Evolutionary conservation across 805 yeast genomes (phyloP), one percentile per base, ranked within the genome.

Genomic region (Clavispora vitiphila): DNA sequence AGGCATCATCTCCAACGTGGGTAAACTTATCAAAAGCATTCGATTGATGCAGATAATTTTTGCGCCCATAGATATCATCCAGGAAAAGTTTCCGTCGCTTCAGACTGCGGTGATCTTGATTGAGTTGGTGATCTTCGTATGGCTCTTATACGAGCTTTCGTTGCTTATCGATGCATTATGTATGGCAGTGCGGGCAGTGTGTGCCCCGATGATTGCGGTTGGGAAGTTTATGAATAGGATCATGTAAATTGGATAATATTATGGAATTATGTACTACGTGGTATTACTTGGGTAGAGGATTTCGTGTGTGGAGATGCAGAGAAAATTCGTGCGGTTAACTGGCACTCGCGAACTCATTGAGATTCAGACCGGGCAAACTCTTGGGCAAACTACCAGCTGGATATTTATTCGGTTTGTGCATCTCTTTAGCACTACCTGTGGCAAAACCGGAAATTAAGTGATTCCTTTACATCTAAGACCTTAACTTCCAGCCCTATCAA

Each of bases 181-280:
- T 48, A 65, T 66, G 70, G 67, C 67, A 58, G 64, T 69, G 19
- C 65, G 65, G 46, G 73, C 74, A 1, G 55, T 69, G 8, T 69
- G 74, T 58, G 72, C 72, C 8, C 74, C 74, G 8, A 67, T 69
- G 68, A 68, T 69, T 16, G 74, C 74, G 10, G 53, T 69, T 50
- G 74, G 74, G 4, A 47, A 64, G 41, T 60, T 69, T 43, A 64
- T 69, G 72, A 69, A 69, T 50, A 55, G 69, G 39, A 61, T 69
- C 19, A 62, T 67, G 58, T 68, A 25, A 29, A 29, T n/a, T 8
- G 30, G 16, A n/a, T n/a, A n/a, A 6, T 12, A 3, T 7, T 26
- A 3, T 24, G 12, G 4, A 8, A 10, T 3, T 24, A 24, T 24
- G 11, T 24, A 24, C 9, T 3, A 5, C 8, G 8, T 21, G 22